These are phyloP conservation scores for Yarrowia porcina DNA, from an alignment of 805 yeast species.

Conservation along the genomic window DNA sequence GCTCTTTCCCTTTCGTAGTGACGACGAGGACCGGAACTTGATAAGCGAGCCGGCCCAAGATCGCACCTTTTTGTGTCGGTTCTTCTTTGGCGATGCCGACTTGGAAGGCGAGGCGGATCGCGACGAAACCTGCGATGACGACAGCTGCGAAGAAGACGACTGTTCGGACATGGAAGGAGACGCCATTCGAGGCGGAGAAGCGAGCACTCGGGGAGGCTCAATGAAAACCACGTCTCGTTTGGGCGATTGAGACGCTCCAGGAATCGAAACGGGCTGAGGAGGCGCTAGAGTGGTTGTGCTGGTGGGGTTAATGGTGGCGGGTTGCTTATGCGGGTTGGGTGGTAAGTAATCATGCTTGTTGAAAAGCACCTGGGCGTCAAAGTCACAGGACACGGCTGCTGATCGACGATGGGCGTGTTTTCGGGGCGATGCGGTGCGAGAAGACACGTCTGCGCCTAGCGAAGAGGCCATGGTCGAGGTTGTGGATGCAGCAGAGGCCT, in stretches of 20 bases:
- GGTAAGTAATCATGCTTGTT: conserved; percentile 13
- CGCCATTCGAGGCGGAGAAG: conserved; percentile 28
- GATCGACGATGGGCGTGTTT: conserved; percentile 77
- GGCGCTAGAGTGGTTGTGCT: conserved; percentile 8
- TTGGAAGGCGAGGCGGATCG: conserved; percentile 21
- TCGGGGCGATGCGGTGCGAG: conserved; percentile 21
- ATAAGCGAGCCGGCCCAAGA: conserved; percentile 43
- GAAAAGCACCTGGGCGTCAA: conserved; percentile 44
- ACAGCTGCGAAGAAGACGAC: conserved; percentile 15
- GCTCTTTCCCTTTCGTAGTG: conserved; percentile 5
- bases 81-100: conserved; percentile 21
- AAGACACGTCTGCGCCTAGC: not conserved
- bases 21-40: conserved; percentile 30
- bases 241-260: not conserved
- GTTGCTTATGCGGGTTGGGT: conserved; percentile 13
- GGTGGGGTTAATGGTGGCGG: not conserved
- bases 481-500: not conserved
- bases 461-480: not conserved
- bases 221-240: conserved; percentile 13
- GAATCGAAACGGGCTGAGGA: not conserved
- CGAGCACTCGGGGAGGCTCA: conserved; percentile 28
- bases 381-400: conserved; percentile 85
- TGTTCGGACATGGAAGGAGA: conserved; percentile 28
- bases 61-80: conserved; percentile 39
- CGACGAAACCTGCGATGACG: conserved; percentile 27